Conservation (phyloP, 371 early-diverging fungal genomes). For the Rhizomucor miehei region DNA sequence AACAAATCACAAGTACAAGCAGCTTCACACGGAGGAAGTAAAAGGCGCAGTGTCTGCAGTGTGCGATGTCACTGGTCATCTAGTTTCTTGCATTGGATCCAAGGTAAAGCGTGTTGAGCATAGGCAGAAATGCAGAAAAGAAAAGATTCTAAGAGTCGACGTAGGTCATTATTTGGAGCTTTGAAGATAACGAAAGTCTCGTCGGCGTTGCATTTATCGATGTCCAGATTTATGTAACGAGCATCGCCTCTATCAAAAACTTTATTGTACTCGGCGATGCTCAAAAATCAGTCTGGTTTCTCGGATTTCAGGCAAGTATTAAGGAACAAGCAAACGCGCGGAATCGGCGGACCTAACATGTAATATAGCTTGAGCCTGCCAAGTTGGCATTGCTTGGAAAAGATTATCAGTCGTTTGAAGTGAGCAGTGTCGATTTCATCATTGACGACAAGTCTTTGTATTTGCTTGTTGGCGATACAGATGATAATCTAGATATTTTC, state of each 20-base stretch:
- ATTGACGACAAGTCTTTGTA: constrained; percentile 73
- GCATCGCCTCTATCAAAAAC: constrained; percentile 84
- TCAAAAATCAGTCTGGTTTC: constrained; percentile 88
- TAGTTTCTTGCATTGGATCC: constrained; percentile 88
- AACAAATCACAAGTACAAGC: constrained; percentile 92
- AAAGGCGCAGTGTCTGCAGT: constrained; percentile 95
- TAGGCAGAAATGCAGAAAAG: no score
- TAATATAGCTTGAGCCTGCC: constrained; percentile 84
- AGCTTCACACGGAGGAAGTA: constrained; percentile 81
- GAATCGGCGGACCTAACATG: background rate
- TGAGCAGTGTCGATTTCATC: constrained; percentile 71
- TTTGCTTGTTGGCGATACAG: constrained; percentile 81
- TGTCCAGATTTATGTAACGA: constrained; percentile 87
- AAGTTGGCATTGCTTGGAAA: constrained; percentile 88
- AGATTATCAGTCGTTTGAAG: constrained; percentile 79
- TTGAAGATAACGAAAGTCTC: constrained; percentile 87
- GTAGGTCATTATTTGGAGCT: constrained; percentile 83
- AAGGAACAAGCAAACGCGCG: background rate
- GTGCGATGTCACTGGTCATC: constrained; percentile 82
- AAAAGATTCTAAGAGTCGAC: background rate
- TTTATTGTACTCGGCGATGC: constrained; percentile 93
- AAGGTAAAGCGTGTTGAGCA: constrained; percentile 52
- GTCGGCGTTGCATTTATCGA: constrained; percentile 97
- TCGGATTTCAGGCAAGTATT: constrained; percentile 83
- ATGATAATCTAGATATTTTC: constrained; percentile 80